Conservation (phyloP, 208 protist species). For the Acanthamoeba triangularis region DNA sequence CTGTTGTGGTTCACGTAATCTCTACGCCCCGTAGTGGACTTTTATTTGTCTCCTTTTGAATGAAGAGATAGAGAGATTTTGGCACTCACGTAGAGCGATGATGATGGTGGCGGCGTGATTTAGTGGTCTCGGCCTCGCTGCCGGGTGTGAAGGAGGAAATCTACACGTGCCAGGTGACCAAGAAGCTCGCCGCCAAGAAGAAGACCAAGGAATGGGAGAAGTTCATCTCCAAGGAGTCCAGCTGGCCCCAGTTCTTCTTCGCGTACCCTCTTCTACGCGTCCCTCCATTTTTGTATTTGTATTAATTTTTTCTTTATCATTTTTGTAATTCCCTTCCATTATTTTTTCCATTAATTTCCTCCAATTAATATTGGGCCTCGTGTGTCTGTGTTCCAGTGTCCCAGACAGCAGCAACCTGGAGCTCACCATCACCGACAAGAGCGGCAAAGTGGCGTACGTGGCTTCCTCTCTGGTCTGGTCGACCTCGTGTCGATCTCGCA, state of each 20-base stretch:
- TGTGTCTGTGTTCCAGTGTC: neutral
- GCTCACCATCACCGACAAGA: conserved; percentile 38
- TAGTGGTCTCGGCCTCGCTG: neutral
- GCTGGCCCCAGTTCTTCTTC: conserved; percentile 57
- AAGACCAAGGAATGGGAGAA: conserved; percentile 59
- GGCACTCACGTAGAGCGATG: no score
- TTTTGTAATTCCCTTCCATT: neutral
- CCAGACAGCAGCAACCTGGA: conserved; percentile 14
- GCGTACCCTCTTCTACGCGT: neutral
- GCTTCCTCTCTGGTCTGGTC: no score
- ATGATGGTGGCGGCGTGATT: neutral
- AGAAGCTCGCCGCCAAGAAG: neutral
- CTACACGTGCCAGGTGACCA: conserved; percentile 8
- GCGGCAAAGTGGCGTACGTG: conserved; percentile 34
- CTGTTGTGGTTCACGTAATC: no score
- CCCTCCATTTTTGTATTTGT: neutral
- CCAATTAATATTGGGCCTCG: no score
- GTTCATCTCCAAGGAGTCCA: conserved; percentile 40
- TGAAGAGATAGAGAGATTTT: neutral
- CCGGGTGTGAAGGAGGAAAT: neutral
- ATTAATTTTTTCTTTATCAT: neutral
- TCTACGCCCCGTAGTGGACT: neutral
- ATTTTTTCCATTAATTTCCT: no score
- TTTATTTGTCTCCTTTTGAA: neutral
- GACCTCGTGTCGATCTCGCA: neutral